Evolutionary conservation across 1,284 basidiomycete species (phyloP), one percentile per base, ranked within the genome.

Genomic region (Acaromyces ingoldii): DNA sequence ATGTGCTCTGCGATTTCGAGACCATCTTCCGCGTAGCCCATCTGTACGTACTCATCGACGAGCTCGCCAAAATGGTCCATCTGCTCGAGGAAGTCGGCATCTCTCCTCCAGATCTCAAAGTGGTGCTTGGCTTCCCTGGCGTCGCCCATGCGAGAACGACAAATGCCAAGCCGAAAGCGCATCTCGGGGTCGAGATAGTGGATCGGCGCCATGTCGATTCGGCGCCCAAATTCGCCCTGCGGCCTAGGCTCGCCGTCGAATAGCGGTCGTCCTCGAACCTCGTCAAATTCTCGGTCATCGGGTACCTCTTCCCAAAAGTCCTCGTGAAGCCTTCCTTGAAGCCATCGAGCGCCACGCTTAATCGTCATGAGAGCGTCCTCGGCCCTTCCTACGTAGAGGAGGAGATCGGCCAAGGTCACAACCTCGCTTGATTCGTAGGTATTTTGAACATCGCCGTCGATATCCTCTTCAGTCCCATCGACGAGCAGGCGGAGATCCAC

Each of bases 281-380:
- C 61, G 67, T 91, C 88, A 67, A 83, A 95, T 76, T 96, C 92
- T 50, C 91, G 79, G 73, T 97, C 91, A 70, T 95, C 93, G 31
- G 83, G 82, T 21, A 82, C 75, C 62, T 61, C 57, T 28, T 91
- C 88, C 90, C 91, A 95, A 51, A 85, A 85, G 49, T 79, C 77
- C 72, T 88, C 84, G 29, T 80, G 78, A n/a, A 77, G 79, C 30
- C 92, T 79, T 0, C 89, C 89, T 72, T 93, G 89, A 10, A 96
- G 76, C 92, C 92, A 96, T 41, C 93, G 78, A 45, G 84, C 85
- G 0, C 91, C 91, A 48, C 80, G 80, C 34, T 87, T 80, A 51
- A 95, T 85, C 0, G 84, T 82, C 11, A 82, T 78, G 10, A 91
- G 79, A 0, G 87, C 86, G 26, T 82, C 80, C 34, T 85, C 83